Evolutionary conservation across 2,329 filamentous ascomycete genomes (phyloP).

Genomic region (Tolypocladium sp.): DNA sequence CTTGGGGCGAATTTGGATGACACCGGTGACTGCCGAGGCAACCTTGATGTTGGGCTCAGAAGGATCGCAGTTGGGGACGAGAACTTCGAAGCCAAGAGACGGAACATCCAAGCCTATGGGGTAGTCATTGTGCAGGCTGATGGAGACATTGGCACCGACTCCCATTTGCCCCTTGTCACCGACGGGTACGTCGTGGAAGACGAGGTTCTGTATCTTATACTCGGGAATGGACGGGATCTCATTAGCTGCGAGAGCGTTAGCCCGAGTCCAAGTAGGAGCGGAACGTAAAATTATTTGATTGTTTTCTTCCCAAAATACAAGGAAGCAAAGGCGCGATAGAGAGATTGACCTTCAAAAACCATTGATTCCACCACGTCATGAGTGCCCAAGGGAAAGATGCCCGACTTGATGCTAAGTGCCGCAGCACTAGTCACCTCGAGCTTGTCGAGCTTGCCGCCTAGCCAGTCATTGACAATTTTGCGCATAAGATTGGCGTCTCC

Average conservation of each 20-base stretch:
- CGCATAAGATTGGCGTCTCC: constrained; percentile 72
- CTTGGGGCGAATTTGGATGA: constrained; percentile 58
- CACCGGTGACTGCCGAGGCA: constrained; percentile 62
- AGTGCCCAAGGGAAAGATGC: constrained; percentile 68
- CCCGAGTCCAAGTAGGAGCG: constrained; percentile 10
- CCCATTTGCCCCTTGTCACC: constrained; percentile 43
- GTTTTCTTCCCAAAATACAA: constrained; percentile 53
- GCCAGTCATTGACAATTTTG: constrained; percentile 76
- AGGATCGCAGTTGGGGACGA: constrained; percentile 71
- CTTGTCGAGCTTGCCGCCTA: constrained; percentile 65
- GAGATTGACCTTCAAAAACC: constrained; percentile 72
- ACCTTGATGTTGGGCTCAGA: constrained; percentile 68
- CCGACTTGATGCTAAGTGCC: constrained; percentile 65
- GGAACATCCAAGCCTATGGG: constrained; percentile 71
- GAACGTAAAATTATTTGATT: constrained; percentile 18
- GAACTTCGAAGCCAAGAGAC: constrained; percentile 71
- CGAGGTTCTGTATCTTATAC: constrained; percentile 74
- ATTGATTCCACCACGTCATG: constrained; percentile 68
- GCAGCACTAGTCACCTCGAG: constrained; percentile 68
- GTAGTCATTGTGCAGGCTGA: constrained; percentile 66
- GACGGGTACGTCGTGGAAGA: constrained; percentile 62
- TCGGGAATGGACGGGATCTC: constrained; percentile 70
- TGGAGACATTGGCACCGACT: constrained; percentile 71
- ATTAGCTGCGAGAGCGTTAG: constrained; percentile 39
- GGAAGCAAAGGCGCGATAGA: constrained; percentile 54